Percentiles rank a stretch among this genome's conserved stretches.
Conservation (phyloP, 768 basidiomycete species). For the Kondoa malvinella region DNA sequence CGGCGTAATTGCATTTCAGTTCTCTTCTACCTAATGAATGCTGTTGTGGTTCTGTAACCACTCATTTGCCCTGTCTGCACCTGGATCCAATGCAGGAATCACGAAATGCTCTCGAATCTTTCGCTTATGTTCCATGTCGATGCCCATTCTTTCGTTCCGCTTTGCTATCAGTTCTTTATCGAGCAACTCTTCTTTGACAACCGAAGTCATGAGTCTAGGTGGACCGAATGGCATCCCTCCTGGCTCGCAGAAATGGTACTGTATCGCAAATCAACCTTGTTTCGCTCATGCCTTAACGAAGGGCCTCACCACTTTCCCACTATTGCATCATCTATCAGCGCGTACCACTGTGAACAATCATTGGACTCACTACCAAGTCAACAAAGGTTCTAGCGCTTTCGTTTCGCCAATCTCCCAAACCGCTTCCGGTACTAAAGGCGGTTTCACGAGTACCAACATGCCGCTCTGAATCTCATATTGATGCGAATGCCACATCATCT, state of each 20-base stretch:
- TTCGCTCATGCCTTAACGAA: too few species aligned
- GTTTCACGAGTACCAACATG: background rate
- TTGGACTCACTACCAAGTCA: too few species aligned
- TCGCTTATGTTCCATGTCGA: background rate
- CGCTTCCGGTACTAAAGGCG: background rate
- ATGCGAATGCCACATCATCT: background rate
- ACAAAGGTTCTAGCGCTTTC: background rate
- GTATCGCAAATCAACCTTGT: too few species aligned
- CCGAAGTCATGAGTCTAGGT: background rate
- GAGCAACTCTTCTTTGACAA: background rate
- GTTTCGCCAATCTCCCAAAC: background rate
- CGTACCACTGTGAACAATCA: too few species aligned
- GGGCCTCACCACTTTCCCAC: too few species aligned
- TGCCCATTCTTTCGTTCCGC: background rate
- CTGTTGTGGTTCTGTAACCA: background rate
- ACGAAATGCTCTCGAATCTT: background rate
- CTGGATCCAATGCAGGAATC: background rate
- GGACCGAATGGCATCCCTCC: background rate
- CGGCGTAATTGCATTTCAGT: background rate
- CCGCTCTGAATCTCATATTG: background rate
- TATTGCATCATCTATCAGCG: too few species aligned
- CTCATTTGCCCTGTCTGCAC: background rate
- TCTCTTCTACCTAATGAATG: too few species aligned
- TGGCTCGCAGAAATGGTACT: background rate
- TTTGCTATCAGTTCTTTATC: background rate